Base-by-base conservation (phyloP, 2,329 filamentous ascomycete species). In the Pyrenochaeta sp. region DNA sequence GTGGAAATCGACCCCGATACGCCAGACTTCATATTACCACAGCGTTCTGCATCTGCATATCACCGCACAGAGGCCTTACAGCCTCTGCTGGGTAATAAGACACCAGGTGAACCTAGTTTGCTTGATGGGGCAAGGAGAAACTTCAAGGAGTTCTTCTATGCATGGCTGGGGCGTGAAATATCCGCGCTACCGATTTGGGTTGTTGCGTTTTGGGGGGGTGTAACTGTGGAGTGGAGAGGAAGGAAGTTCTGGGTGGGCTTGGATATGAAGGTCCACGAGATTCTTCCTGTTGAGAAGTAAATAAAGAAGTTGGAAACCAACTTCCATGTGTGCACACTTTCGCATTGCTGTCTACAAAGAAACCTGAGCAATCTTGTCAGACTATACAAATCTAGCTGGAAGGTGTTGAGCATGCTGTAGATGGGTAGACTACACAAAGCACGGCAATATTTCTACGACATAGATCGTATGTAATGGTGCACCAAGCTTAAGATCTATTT, bases 101-200 rank as follows among this genome's bases (percentile, higher is more conserved):
- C 50, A 3, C 36, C 44, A 1, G 44, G 39, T 5, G 57, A 65
- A 40, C 62, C 60, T 1, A 59, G 50, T 19, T 45, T 75, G 5
- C 59, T 72, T 1, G 58, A 50, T 72, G 80, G 67, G 70, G 82
- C 71, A 59, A 80, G 78, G 50, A 82, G 91, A 37, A 79, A 83
- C 0, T 90, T 95, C 55, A 62, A 76, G 0, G 84, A 91, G 64
- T 99, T 93, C 91, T 72, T 95, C 3, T 74, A 84, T 5, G 91
- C 93, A 0, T 99, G 96, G 95, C 67, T 96, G 0, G 92, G 91
- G 0, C 84, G 95, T 32, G 95, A 99, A 78, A 64, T 86, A 0
- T 82, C 97, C 8, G 93, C 95, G 0, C 81, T 97, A 45, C 93
- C 93, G 0, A 90, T 99, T 58, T 99, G 95, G 95, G 81, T 87